Percentiles rank a stretch among this genome's conserved stretches.
Evolutionary conservation across 192 early-diverging fungal genomes (phyloP).

Genomic region (Mortierella antarctica): DNA sequence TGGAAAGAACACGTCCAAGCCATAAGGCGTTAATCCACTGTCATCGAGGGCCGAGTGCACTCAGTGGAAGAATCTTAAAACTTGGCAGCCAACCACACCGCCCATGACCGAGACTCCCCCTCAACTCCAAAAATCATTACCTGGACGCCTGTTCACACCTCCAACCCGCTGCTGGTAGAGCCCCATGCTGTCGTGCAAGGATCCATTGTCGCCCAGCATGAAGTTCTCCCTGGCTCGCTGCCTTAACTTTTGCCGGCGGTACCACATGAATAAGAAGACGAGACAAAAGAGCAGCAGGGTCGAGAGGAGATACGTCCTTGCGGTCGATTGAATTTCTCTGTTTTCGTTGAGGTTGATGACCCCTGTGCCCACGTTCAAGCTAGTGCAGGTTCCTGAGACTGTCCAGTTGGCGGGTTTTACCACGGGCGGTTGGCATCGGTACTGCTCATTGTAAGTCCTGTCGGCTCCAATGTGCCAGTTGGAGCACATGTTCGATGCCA

Average conservation of each 20-base stretch:
- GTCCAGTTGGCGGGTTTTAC: background rate
- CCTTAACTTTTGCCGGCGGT: constrained; percentile 19
- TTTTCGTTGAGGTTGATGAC: background rate
- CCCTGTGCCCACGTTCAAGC: background rate
- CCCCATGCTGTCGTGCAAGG: background rate
- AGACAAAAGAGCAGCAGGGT: constrained; percentile 20
- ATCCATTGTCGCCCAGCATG: background rate
- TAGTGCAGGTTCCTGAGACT: constrained; percentile 7
- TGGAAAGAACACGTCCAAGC: background rate
- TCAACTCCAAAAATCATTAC: background rate
- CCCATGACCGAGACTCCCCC: no score
- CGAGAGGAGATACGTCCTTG: constrained; percentile 27
- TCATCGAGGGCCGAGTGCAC: background rate
- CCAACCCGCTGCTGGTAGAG: background rate
- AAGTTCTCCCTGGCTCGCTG: background rate
- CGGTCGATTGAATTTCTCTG: background rate
- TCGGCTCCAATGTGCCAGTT: constrained; percentile 28
- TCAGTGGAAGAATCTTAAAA: no score
- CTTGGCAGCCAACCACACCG: no score
- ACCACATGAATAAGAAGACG: constrained; percentile 33
- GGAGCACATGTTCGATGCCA: constrained; percentile 9
- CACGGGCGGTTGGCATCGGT: background rate
- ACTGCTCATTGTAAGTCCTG: constrained; percentile 31
- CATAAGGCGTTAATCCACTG: constrained; percentile 5
- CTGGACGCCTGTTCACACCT: background rate